Base-by-base conservation (phyloP, 2,329 filamentous ascomycete species). In the Trichoderma brevicompactum region DNA sequence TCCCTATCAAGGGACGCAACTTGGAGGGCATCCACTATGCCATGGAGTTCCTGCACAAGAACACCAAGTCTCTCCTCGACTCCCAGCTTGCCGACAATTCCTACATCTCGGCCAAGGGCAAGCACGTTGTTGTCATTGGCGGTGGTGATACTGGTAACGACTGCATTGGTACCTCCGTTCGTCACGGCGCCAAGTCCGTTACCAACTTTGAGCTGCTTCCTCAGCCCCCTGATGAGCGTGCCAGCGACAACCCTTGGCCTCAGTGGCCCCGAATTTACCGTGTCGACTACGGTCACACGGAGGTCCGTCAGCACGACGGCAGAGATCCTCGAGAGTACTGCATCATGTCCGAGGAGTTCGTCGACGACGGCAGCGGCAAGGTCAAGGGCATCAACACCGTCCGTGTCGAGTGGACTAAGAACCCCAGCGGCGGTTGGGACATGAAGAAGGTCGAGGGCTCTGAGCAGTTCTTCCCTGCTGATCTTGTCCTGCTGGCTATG, bases 251-350 rank as follows among this genome's bases (percentile, higher is more conserved):
- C 84, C 94, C 94, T 68, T 98, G 94, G 94, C 94, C 94, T 9
- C 94, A 97, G 80, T 98, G 94, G 94, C 94, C 94, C 65, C 92
- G 94, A 74, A 94, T 97, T 77, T 97, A 97, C 85, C 93, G 94
- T 72, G 92, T 97, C n/a, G 94, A 98, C 80, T 98, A 98, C 75
- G 94, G 94, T 65, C 94, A 98, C 83, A 90, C 90, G 15, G 94
- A 98, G 79, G 94, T 97, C 73, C 93, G 94, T 79, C 93, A 94
- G 71, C 94, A 97, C 82, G 94, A 94, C 83, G 94, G 94, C 80
- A 94, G 94, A 77, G 94, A 97, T 74, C 94, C 94, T 66, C 92
- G 94, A 72, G 94, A 97, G 81, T 98, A 91, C 84, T 97, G 94
- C 82, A 93, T 98, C 80, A 97, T 97, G 92, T 96, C 93, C 17